These are phyloP conservation scores for Clonostachys sp. DNA, from an alignment of 2,329 filamentous ascomycete species.

Conservation along the genomic window DNA sequence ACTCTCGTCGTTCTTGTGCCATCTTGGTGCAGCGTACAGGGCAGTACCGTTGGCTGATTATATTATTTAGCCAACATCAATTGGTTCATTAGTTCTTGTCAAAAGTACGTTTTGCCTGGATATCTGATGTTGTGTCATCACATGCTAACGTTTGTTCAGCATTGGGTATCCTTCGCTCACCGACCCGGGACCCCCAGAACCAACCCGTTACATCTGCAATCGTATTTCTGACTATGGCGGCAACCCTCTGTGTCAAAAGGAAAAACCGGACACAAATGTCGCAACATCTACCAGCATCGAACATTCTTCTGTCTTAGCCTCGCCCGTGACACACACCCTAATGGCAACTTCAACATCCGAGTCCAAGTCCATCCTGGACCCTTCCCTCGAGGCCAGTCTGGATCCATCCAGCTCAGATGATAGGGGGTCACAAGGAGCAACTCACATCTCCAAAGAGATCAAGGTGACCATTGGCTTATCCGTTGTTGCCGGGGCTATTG, in stretches of 20 bases:
- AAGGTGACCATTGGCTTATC: slow-evolving; percentile 41
- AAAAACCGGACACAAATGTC: neutral
- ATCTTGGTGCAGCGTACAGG: neutral
- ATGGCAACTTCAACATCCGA: slow-evolving; percentile 7
- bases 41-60: neutral
- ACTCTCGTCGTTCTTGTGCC: neutral
- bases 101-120: slow-evolving; percentile 32
- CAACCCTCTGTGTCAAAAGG: slow-evolving; percentile 6
- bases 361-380: slow-evolving; percentile 8
- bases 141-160: slow-evolving; percentile 1
- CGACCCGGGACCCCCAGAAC: slow-evolving; percentile 17
- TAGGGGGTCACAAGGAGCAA: neutral
- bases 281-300: too few relatives aligned
- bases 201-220: slow-evolving; percentile 11
- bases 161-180: slow-evolving; percentile 14
- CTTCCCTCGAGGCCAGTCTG: slow-evolving; percentile 9
- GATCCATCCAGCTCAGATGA: slow-evolving; percentile 3
- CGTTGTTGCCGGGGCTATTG: slow-evolving; percentile 28
- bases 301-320: neutral
- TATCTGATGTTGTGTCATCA: neutral
- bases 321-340: slow-evolving; percentile 3
- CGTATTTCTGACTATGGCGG: slow-evolving; percentile 3
- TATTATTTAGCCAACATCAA: slow-evolving; percentile 40
- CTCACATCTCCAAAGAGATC: slow-evolving; percentile 16
- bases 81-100: slow-evolving; percentile 43